Conservation (phyloP, 2,329 filamentous ascomycete species). For the Coniella vitis region DNA sequence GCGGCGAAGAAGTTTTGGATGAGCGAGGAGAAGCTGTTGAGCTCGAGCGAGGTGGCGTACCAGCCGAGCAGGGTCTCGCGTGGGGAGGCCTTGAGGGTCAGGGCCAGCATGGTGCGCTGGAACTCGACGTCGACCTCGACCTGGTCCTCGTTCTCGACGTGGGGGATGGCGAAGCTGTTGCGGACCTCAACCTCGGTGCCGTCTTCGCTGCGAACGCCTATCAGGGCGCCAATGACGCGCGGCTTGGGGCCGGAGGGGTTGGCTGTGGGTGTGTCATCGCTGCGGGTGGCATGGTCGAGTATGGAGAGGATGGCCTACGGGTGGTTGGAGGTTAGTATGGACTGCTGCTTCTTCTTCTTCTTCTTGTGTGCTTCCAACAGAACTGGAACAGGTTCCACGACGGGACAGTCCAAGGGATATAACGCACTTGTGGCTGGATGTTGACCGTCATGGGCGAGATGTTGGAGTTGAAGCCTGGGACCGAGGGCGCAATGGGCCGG, state of each 20-base stretch:
- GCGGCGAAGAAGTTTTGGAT: constrained; percentile 99
- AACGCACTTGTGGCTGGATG: constrained; percentile 85
- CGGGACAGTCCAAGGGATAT: not conserved
- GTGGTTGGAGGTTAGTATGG: not conserved
- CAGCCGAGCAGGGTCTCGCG: constrained; percentile 93
- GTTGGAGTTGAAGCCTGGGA: constrained; percentile 71
- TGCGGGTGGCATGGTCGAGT: constrained; percentile 89
- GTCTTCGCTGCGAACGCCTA: constrained; percentile 91
- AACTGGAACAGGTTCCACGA: no score
- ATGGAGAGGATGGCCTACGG: constrained; percentile 63
- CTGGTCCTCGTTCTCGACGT: constrained; percentile 97
- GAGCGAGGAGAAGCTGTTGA: constrained; percentile 96
- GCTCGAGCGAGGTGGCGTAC: constrained; percentile 95
- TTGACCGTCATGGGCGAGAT: constrained; percentile 89
- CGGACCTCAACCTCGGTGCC: constrained; percentile 93
- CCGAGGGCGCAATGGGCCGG: constrained; percentile 78
- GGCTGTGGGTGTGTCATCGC: constrained; percentile 48
- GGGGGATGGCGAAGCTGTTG: constrained; percentile 94
- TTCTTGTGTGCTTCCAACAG: no score
- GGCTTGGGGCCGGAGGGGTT: constrained; percentile 66
- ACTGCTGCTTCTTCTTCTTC: no score
- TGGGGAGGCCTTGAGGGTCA: constrained; percentile 90
- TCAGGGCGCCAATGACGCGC: constrained; percentile 91
- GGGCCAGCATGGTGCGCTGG: constrained; percentile 96
- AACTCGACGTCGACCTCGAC: constrained; percentile 99